A percentile compares a stretch with the other conserved stretches of the same genome.
Evolutionary conservation across 2,329 filamentous ascomycete genomes (phyloP).

Genomic region (Paecilomyces variotii): DNA sequence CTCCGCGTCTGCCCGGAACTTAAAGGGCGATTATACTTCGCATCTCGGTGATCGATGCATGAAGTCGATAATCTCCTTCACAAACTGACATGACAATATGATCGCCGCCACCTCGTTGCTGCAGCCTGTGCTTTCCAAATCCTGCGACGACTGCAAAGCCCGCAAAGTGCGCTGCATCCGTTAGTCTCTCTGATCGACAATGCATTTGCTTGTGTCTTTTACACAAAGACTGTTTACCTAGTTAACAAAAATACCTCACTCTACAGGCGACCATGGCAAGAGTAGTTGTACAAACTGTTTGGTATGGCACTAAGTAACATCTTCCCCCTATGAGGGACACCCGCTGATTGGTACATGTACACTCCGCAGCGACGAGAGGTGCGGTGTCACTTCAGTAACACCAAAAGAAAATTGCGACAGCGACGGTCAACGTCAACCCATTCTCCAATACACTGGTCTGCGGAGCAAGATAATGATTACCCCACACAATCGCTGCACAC

Average conservation of each 20-base stretch:
- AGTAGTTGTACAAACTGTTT: constrained; percentile 20
- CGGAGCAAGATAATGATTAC: neutral
- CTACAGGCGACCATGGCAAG: neutral
- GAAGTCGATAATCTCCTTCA: neutral
- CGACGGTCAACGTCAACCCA: neutral
- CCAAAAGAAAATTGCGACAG: constrained; percentile 9
- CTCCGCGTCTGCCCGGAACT: neutral
- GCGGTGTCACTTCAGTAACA: constrained; percentile 16
- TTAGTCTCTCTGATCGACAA: constrained; percentile 11
- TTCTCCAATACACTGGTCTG: neutral
- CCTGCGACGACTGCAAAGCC: constrained; percentile 34
- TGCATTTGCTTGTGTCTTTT: neutral
- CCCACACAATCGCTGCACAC: neutral
- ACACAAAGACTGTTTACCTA: neutral
- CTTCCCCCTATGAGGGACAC: neutral
- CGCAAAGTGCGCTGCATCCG: constrained; percentile 36
- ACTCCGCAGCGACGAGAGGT: constrained; percentile 12
- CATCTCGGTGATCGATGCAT: neutral
- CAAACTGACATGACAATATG: neutral
- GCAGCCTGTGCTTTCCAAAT: constrained; percentile 11
- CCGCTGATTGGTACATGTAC: neutral
- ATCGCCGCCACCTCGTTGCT: constrained; percentile 1
- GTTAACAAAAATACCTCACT: neutral
- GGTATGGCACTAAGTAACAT: constrained; percentile 8
- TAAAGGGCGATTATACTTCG: neutral